Base-by-base conservation (phyloP, 169 alveolate species). In the Plasmodium coatneyi region DNA sequence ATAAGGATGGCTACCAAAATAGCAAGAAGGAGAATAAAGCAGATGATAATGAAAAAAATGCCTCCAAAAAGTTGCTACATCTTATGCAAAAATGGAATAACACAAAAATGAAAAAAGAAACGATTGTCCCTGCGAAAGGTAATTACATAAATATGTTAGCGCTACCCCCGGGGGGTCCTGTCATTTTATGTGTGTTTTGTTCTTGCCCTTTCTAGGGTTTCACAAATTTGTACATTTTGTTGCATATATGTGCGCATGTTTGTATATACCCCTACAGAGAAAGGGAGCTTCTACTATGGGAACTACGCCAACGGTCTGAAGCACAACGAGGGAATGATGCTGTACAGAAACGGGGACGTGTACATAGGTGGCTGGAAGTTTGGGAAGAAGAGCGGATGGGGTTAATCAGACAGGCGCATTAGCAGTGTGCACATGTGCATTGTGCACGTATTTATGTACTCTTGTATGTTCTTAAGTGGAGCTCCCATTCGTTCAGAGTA, bases 311-410 rank as follows among this genome's bases (percentile, higher is more conserved):
- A 84, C 78, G 93, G 93, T 0, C 66, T 84, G 6, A 84, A 84
- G 36, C 93, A 84, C 49, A 72, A 70, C 66, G 84, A 84, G 22
- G 93, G 93, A 4, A 72, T 84, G 86, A 84, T 84, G 93, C 5
- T 84, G 22, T 84, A 84, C 79, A 74, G 60, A 76, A 84, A 84
- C 60, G 93, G 84, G 43, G 93, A 84, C n/a, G 25, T 74, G 66
- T 84, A 84, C 60, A 71, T 84, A 5, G 93, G 93, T 1, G 70
- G 30, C 56, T 84, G 93, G 93, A 49, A 76, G 52, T 84, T 84
- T 54, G 93, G 93, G 6, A 76, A 84, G 54, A 84, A 84, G 46
- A 84, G 41, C 66, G 93, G 93, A 84, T 76, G 70, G 54, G 93
- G 93, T 84, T 72, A 82, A 16, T 39, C n/a, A 41, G 49, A 28